Evolutionary conservation across 1,139 yeast genomes (phyloP).

Genomic region (Zygosaccharomyces sapae): DNA sequence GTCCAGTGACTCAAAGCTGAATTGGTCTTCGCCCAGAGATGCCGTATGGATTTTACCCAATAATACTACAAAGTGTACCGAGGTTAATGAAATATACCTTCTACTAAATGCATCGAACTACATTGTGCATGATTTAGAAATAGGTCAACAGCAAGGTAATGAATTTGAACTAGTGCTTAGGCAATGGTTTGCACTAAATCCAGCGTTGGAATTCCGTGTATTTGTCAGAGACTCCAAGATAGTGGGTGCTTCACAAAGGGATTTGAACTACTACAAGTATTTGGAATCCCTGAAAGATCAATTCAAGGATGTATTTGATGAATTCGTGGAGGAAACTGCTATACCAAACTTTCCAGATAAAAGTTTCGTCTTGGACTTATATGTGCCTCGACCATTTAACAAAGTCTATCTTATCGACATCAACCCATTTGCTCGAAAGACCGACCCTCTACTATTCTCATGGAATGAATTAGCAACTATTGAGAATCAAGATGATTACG

Average conservation of each 20-base stretch:
- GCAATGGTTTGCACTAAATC: slow-evolving; percentile 74
- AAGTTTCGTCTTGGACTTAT: slow-evolving; percentile 70
- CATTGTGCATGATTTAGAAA: slow-evolving; percentile 72
- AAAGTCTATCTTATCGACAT: slow-evolving; percentile 71
- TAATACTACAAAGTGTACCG: slow-evolving; percentile 65
- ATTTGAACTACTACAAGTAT: slow-evolving; percentile 74
- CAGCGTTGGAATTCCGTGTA: slow-evolving; percentile 85
- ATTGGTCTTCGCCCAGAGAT: slow-evolving; percentile 97
- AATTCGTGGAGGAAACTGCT: slow-evolving; percentile 51
- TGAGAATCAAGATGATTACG: slow-evolving; percentile 37
- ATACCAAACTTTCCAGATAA: slow-evolving; percentile 49
- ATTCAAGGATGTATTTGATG: slow-evolving; percentile 48
- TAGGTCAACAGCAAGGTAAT: slow-evolving; percentile 53
- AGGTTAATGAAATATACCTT: slow-evolving; percentile 70
- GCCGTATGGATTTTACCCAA: slow-evolving; percentile 87
- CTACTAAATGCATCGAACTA: slow-evolving; percentile 86
- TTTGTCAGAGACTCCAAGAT: slow-evolving; percentile 62
- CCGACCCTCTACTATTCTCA: slow-evolving; percentile 71
- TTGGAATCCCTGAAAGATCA: slow-evolving; percentile 47
- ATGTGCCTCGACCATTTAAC: slow-evolving; percentile 69
- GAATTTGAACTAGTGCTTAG: slow-evolving; percentile 65
- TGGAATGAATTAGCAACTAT: slow-evolving; percentile 66
- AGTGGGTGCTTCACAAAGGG: slow-evolving; percentile 79
- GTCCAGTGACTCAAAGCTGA: slow-evolving; percentile 81
- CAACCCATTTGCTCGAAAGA: slow-evolving; percentile 74